Percentiles rank a stretch among this genome's conserved stretches.
phyloP scores from a whole-genome alignment of 2,329 filamentous ascomycete genomes.

The Colletotrichum sp. region DNA sequence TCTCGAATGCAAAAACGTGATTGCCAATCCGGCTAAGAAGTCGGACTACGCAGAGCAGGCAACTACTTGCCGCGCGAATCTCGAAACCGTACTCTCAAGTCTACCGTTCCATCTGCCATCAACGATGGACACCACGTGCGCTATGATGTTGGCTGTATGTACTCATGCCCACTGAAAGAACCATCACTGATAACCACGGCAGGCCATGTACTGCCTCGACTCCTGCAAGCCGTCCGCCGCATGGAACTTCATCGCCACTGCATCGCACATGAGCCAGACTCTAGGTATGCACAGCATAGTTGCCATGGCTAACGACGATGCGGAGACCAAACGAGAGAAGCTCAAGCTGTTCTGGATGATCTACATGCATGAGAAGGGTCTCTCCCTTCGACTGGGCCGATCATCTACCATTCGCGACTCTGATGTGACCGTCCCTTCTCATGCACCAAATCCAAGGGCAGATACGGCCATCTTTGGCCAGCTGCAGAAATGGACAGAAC shows the following conservation, averaged over 20 bases:
- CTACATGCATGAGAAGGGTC: conserved; percentile 27
- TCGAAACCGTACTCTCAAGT: conserved; percentile 25
- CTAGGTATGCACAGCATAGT: conserved; percentile 25
- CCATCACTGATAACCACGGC: not conserved
- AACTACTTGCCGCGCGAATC: conserved; percentile 21
- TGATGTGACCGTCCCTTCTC: conserved; percentile 26
- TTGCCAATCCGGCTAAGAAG: not conserved
- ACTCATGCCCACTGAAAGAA: not conserved
- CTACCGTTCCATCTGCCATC: conserved; percentile 24
- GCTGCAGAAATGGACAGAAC: conserved; percentile 20
- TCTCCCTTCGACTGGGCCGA: conserved; percentile 29
- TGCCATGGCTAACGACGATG: not conserved
- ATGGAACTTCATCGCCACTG: conserved; percentile 26
- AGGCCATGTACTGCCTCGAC: conserved; percentile 24
- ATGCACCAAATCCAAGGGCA: not conserved
- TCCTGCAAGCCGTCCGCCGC: conserved; percentile 23
- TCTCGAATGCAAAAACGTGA: conserved; percentile 20
- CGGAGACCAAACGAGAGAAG: conserved; percentile 12
- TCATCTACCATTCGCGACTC: conserved; percentile 28
- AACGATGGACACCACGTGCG: conserved; percentile 19
- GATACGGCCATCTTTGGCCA: not conserved
- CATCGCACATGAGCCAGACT: conserved; percentile 22
- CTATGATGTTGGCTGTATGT: conserved; percentile 25
- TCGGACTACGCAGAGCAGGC: conserved; percentile 19
- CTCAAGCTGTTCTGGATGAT: conserved; percentile 29